A percentile compares a stretch with the other conserved stretches of the same genome.
Conservation (phyloP, 2,329 filamentous ascomycete genomes). For the Pyrenophora graminea region DNA sequence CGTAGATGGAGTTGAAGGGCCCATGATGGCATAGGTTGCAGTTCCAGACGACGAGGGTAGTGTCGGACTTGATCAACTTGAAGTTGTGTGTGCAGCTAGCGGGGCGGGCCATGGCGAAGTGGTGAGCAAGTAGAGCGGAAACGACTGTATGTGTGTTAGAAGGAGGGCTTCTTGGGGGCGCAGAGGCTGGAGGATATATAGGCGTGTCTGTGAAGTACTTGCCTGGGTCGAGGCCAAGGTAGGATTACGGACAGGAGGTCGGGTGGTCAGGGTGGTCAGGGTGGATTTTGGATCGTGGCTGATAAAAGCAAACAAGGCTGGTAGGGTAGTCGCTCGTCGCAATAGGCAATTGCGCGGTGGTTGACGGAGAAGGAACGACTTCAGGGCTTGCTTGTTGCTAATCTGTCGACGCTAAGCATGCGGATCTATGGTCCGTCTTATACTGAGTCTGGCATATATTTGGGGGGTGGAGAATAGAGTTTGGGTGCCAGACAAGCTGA, state of each 20-base stretch:
- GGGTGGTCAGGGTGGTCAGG: constrained; percentile 29
- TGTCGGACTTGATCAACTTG: constrained; percentile 58
- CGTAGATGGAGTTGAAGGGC: constrained; percentile 57
- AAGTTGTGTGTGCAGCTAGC: constrained; percentile 55
- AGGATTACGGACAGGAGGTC: constrained; percentile 34
- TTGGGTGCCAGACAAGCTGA: constrained; percentile 27
- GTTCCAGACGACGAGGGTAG: constrained; percentile 56
- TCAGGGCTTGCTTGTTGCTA: constrained; percentile 26
- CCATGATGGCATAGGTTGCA: constrained; percentile 58
- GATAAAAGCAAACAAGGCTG: constrained; percentile 42
- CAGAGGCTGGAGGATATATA: constrained; percentile 30
- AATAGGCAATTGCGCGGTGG: constrained; percentile 23
- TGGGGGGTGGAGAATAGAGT: constrained; percentile 29
- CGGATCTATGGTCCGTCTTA: constrained; percentile 43
- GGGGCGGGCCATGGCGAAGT: constrained; percentile 51
- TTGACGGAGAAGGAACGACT: constrained; percentile 21
- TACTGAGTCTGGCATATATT: constrained; percentile 30
- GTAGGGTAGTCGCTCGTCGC: constrained; percentile 11
- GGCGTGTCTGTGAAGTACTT: constrained; percentile 21
- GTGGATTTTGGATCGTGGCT: constrained; percentile 37
- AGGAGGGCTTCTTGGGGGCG: constrained; percentile 16
- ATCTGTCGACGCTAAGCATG: constrained; percentile 32
- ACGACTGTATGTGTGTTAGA: constrained; percentile 31
- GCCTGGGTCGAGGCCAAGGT: constrained; percentile 33
- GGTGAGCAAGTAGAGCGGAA: constrained; percentile 7